Evolutionary conservation across 2,329 filamentous ascomycete species (phyloP).

Genomic region (Neonectria magnoliae): DNA sequence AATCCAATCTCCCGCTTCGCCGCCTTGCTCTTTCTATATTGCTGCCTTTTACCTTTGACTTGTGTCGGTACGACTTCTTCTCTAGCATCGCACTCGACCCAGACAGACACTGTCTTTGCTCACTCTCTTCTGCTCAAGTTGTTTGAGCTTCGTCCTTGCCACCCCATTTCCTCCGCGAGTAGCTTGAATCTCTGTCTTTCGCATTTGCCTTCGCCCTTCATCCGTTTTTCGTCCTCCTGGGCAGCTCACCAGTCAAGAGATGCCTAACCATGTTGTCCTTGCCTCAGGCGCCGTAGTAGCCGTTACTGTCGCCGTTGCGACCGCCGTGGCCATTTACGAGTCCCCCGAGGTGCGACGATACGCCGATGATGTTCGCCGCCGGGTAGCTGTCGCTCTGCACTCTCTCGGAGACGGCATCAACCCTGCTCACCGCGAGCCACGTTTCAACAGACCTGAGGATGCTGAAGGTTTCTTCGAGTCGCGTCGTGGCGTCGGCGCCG

Average conservation of each 20-base stretch:
- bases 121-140: background rate
- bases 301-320: constrained; percentile 65
- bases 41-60: constrained; percentile 4
- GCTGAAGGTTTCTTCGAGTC: constrained; percentile 70
- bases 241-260: constrained; percentile 38
- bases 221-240: background rate
- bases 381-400: constrained; percentile 69
- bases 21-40: constrained; percentile 12
- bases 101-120: constrained; percentile 4
- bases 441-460: constrained; percentile 74
- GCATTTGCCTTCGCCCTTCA: background rate
- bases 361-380: constrained; percentile 68
- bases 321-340: constrained; percentile 70
- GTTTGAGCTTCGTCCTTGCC: background rate
- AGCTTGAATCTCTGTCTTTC: background rate
- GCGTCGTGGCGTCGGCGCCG: constrained; percentile 52
- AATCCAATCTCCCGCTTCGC: constrained; percentile 19
- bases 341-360: constrained; percentile 70
- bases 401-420: constrained; percentile 67
- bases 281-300: constrained; percentile 68
- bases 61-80: background rate
- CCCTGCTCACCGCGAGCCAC: constrained; percentile 59
- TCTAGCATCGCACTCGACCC: constrained; percentile 9
- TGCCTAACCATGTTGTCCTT: constrained; percentile 67
- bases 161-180: constrained; percentile 10